Evolutionary conservation across 2,329 filamentous ascomycete genomes (phyloP), one percentile per base, ranked within the genome.

Genomic region (Chalaropsis ovoidea): DNA sequence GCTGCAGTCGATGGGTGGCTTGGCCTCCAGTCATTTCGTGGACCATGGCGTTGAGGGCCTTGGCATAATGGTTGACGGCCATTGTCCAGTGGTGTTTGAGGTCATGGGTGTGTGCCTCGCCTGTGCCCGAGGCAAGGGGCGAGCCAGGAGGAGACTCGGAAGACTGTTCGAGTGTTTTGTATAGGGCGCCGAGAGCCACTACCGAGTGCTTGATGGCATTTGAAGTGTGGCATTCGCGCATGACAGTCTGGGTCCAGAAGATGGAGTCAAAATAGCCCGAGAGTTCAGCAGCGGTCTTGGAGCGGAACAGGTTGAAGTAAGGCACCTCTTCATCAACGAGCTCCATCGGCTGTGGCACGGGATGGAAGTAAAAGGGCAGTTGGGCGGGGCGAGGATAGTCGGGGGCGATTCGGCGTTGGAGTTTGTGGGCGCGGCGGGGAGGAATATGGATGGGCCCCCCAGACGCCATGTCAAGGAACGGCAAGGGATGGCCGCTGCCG

Each of bases 231-330:
- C 83, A 86, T 72, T 85, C 83, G 69, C 84, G 82, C 10, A 87
- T 72, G 1, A 88, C 84, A 42, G 81, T 80, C 54, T 79, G 77
- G 0, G 79, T 84, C 85, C 85, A 88, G 71, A 88, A 88, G 1
- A 80, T 77, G 22, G 80, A 82, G 71, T 87, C 82, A 68, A 88
- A 88, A 71, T 85, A 87, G 13, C 86, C 85, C 0, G 85, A 86
- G 6, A 88, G 75, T 70, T 86, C 83, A 60, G 75, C 80, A 1
- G 84, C 82, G 0, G 86, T 86, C 54, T 82, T 82, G 31, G 80
- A 76, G 52, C 81, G 80, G 70, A 87, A 87, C 13, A 86, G 74
- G 66, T 84, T 79, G 70, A 86, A 86, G 70, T 86, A 86, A 61
- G 80, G 78, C 19, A 76, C 78, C 68, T 87, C 84, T 61, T 77